A percentile compares a stretch with the other conserved stretches of the same genome.
phyloP scores from a whole-genome alignment of 2,329 filamentous ascomycete genomes.

The Elsinoe arachidis region DNA sequence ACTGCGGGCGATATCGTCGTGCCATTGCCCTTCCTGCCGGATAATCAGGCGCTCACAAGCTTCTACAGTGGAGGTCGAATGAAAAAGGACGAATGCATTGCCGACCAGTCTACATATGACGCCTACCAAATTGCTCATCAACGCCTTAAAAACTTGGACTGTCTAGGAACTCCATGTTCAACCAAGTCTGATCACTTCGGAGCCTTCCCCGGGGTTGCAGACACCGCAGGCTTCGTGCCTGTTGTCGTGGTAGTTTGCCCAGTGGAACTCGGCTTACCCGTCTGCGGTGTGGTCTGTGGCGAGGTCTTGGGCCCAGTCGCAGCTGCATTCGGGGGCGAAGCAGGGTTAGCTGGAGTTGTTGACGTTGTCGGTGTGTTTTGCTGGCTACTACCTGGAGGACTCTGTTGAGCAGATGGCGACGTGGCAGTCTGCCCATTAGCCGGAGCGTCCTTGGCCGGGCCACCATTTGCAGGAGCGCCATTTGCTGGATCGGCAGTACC shows the following conservation, averaged over 20 bases:
- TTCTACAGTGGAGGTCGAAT: no score
- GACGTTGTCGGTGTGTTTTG: not conserved
- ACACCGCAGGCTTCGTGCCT: not conserved
- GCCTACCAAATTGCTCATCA: no score
- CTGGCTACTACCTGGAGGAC: not conserved
- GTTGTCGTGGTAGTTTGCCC: not conserved
- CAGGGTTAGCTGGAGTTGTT: not conserved
- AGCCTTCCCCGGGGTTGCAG: no score
- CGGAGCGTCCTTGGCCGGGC: not conserved
- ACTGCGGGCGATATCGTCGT: no score
- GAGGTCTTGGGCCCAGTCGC: not conserved
- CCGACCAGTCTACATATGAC: no score
- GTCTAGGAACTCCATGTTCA: no score
- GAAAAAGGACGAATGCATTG: no score
- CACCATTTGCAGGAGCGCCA: not conserved
- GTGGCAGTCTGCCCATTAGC: not conserved
- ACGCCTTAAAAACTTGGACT: no score
- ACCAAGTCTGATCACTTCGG: no score
- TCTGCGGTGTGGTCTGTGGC: not conserved
- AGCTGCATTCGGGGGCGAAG: not conserved
- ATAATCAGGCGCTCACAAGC: no score
- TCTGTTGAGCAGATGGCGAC: not conserved
- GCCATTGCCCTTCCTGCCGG: no score
- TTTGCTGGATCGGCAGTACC: not conserved
- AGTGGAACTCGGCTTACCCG: not conserved